These are phyloP conservation scores for Phytopythium aichiense DNA, from an alignment of 352 stramenopile species.

Conservation along the genomic window DNA sequence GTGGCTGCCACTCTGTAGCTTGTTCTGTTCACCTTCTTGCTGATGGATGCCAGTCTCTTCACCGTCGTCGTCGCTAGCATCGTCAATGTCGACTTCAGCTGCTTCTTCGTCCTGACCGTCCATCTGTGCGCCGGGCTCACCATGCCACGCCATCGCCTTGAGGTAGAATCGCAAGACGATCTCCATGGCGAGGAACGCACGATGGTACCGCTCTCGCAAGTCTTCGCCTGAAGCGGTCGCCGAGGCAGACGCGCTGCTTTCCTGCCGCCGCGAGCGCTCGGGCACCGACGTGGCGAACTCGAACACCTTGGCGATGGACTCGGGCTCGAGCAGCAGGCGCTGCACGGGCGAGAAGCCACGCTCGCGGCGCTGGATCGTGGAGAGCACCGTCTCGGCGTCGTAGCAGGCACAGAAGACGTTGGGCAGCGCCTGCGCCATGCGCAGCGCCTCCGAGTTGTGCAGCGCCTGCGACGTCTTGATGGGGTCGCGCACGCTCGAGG, in stretches of 20 bases:
- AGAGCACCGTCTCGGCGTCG: slow-evolving; percentile 62
- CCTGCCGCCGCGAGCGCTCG: slow-evolving; percentile 9
- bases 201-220: slow-evolving; percentile 45
- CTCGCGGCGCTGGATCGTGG: slow-evolving; percentile 55
- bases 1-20: not conserved
- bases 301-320: slow-evolving; percentile 63
- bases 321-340: slow-evolving; percentile 50
- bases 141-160: slow-evolving; percentile 69
- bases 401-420: slow-evolving; percentile 82
- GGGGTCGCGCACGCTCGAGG: slow-evolving; percentile 39
- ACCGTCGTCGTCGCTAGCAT: not conserved
- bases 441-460: slow-evolving; percentile 66
- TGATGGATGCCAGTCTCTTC: not conserved
- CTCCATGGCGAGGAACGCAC: slow-evolving; percentile 55
- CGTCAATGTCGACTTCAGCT: slow-evolving; percentile 4
- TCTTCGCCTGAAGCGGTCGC: slow-evolving; percentile 3
- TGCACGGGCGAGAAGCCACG: slow-evolving; percentile 64
- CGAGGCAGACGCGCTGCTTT: not conserved
- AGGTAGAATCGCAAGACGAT: slow-evolving; percentile 77
- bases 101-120: slow-evolving; percentile 4
- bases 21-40: not conserved
- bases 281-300: slow-evolving; percentile 41
- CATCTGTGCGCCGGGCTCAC: slow-evolving; percentile 31
- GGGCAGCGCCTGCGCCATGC: slow-evolving; percentile 48
- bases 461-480: slow-evolving; percentile 65